Percentiles rank a stretch among this genome's conserved stretches.
Evolutionary conservation across 495 filamentous ascomycete genomes (phyloP).

Genomic region (Schizothecium vesticola): DNA sequence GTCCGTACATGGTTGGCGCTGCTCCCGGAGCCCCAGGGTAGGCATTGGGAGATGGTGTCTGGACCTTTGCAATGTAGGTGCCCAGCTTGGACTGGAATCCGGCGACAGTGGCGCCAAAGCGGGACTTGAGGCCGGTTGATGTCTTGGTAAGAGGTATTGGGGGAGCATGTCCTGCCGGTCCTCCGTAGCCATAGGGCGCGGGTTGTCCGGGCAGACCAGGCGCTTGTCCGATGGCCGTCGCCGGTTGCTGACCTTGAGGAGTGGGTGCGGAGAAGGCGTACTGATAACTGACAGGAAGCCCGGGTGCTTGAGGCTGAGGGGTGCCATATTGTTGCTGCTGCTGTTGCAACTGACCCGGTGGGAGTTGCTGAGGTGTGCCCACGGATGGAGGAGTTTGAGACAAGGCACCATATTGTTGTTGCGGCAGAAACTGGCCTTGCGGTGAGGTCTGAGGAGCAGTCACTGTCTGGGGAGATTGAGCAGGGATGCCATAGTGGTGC

Average conservation of each 20-base stretch:
- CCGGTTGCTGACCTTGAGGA: neutral
- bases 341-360: neutral
- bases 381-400: neutral
- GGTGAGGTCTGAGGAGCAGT: neutral
- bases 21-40: neutral
- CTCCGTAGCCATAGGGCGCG: neutral
- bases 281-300: neutral
- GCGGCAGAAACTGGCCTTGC: neutral
- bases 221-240: neutral
- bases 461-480: neutral
- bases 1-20: neutral
- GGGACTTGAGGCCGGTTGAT: slow-evolving; percentile 1
- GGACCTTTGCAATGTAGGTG: slow-evolving; percentile 3
- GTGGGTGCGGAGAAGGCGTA: neutral
- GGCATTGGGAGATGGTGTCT: neutral
- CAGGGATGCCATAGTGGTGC: neutral
- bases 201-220: neutral
- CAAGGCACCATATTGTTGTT: neutral
- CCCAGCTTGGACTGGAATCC: slow-evolving; percentile 8
- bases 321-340: neutral
- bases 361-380: neutral
- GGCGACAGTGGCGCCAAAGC: slow-evolving; percentile 4
- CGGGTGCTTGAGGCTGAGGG: neutral
- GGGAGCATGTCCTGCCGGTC: neutral
- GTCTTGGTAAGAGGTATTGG: neutral